Conservation (phyloP, 1,139 yeast genomes). For the Lodderomyces theae region DNA sequence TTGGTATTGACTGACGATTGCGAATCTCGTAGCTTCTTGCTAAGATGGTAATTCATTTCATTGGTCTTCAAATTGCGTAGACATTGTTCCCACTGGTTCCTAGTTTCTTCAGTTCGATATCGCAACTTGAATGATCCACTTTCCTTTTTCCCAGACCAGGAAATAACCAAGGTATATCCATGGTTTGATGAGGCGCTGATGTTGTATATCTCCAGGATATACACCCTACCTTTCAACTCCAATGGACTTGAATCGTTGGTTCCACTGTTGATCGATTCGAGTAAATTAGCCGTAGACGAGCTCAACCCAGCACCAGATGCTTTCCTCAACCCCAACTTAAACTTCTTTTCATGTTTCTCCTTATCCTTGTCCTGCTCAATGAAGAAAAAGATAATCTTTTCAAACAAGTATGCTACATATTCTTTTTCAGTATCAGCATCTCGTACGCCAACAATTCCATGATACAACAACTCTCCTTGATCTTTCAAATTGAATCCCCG, state of each 20-base stretch:
- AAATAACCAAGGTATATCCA: constrained; percentile 60
- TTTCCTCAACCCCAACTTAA: constrained; percentile 39
- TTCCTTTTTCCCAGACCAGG: constrained; percentile 80
- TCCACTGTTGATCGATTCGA: constrained; percentile 33
- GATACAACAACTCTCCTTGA: constrained; percentile 82
- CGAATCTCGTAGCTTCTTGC: constrained; percentile 39
- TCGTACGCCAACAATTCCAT: constrained; percentile 73
- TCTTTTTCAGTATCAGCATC: constrained; percentile 82
- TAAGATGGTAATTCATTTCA: constrained; percentile 43
- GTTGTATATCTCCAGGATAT: constrained; percentile 62
- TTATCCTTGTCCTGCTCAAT: constrained; percentile 39
- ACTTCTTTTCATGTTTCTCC: constrained; percentile 21
- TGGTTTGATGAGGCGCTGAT: constrained; percentile 30
- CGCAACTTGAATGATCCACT: constrained; percentile 70
- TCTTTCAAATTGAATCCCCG: constrained; percentile 81
- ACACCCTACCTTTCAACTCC: constrained; percentile 68
- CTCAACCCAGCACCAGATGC: constrained; percentile 33
- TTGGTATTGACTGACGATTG: constrained; percentile 24
- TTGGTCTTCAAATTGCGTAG: constrained; percentile 43
- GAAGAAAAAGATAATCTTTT: constrained; percentile 80
- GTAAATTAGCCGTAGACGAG: constrained; percentile 33
- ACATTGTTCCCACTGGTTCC: constrained; percentile 70
- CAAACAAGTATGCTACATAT: constrained; percentile 86
- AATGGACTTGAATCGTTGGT: constrained; percentile 36
- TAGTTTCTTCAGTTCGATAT: constrained; percentile 66